Percentiles rank a stretch among this genome's conserved stretches.
Evolutionary conservation across 208 protist genomes (phyloP).

Genomic region (Trypanosomatidae sp.): DNA sequence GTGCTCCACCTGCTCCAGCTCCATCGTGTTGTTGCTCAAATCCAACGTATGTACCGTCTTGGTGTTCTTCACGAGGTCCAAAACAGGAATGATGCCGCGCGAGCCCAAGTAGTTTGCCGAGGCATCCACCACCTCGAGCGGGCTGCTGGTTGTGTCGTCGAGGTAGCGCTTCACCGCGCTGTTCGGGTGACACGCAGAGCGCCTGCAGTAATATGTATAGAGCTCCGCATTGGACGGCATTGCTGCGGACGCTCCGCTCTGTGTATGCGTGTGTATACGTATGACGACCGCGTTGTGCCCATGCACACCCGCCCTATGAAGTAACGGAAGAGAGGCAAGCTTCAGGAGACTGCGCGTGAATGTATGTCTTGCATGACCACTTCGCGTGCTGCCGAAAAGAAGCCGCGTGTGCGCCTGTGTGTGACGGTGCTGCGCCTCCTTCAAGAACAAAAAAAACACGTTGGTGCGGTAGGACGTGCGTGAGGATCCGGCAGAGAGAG

Average conservation of each 20-base stretch:
- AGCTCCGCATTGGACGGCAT: conserved; percentile 79
- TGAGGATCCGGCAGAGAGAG: not conserved
- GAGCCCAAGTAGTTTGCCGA: conserved; percentile 81
- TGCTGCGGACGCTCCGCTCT: not conserved
- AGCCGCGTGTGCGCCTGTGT: not conserved
- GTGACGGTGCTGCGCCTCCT: not conserved
- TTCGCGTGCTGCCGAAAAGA: not conserved
- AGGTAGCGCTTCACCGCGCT: conserved; percentile 60
- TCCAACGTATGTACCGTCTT: conserved; percentile 72
- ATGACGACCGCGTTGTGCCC: not conserved
- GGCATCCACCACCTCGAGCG: conserved; percentile 62
- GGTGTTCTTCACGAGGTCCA: conserved; percentile 84
- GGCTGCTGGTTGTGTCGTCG: conserved; percentile 27
- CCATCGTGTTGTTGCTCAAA: conserved; percentile 73
- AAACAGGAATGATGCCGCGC: conserved; percentile 75
- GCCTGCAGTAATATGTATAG: conserved; percentile 83
- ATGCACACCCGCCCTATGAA: not conserved
- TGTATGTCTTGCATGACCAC: not conserved
- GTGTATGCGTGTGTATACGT: conserved; percentile 8
- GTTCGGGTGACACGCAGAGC: conserved; percentile 71
- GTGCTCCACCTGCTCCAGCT: conserved; percentile 69
- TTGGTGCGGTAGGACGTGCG: not conserved
- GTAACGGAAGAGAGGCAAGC: conserved; percentile 1
- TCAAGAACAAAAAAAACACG: not conserved
- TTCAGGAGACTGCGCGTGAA: not conserved